phyloP scores from a whole-genome alignment of 2,329 filamentous ascomycete species.

The Metarhizium brunneum region DNA sequence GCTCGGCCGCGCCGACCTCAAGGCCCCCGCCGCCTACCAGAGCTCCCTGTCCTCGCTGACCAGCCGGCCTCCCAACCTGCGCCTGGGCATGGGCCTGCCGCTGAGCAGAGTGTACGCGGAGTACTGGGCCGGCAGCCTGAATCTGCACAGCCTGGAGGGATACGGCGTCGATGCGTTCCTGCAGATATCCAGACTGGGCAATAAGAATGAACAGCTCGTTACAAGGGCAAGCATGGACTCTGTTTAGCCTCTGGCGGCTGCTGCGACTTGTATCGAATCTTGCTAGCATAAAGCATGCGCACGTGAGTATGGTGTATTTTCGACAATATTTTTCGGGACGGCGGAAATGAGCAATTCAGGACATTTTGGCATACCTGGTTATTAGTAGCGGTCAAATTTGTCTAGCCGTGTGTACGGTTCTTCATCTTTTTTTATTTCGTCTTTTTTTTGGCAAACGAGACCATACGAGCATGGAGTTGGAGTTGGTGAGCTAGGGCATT shows the following conservation, averaged over 20 bases:
- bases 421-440: not conserved
- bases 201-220: conserved; percentile 92
- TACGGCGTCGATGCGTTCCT: conserved; percentile 95
- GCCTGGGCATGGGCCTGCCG: conserved; percentile 86
- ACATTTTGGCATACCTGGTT: not conserved
- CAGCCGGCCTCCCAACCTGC: conserved; percentile 73
- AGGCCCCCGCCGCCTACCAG: conserved; percentile 28
- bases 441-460: not conserved
- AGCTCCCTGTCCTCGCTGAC: conserved; percentile 73
- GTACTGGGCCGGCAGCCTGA: conserved; percentile 91
- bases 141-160: conserved; percentile 86
- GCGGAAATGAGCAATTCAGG: not conserved
- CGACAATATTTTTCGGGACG: not conserved
- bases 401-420: not conserved
- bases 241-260: conserved; percentile 25
- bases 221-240: conserved; percentile 71
- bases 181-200: conserved; percentile 91
- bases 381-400: not conserved
- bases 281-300: not conserved
- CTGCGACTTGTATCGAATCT: no score
- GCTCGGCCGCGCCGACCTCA: conserved; percentile 30
- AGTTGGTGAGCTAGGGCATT: not conserved
- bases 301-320: not conserved
- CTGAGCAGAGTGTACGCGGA: conserved; percentile 93
- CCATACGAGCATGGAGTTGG: not conserved